Base-by-base conservation (phyloP, 257 asterid species). In the Avicennia marina region DNA sequence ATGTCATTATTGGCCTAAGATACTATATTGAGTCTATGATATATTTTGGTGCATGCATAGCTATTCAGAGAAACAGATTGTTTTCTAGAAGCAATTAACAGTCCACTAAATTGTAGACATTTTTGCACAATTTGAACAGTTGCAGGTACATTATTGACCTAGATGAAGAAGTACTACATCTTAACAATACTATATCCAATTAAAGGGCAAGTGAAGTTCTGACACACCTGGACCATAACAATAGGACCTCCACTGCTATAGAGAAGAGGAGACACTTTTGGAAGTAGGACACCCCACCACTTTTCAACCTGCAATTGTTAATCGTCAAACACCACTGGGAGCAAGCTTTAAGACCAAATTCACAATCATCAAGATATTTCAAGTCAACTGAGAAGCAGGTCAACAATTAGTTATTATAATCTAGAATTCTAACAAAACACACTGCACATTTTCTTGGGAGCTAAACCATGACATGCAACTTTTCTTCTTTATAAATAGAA, bases 211-310 rank as follows among this genome's bases (percentile, higher is more conserved):
- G 55, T 26, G 40, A 9, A 62, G 13, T 39, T 32, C 57, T 54
- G 38, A 53, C 76, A 34, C 63, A 91, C 98, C 89, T 91, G 98
- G 69, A 81, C 84, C 98, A 91, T 88, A 56, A 84, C 74, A 58
- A 91, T 71, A 46, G 98, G 94, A 62, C 98, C 96, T 45, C 98
- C 96, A 43, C 78, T 88, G 84, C 72, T 55, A 66, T 83, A 91
- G 29, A 86, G 85, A 74, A 72, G 83, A 61, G 94, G 89, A 61
- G 72, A 50, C 64, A 91, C 59, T 76, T 78, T 91, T 0, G 95
- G 96, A 46, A 91, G 90, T 43, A 91, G 79, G 63, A 76, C 56
- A 49, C 66, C 74, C 98, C 98, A 91, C 98, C 98, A 91, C 67
- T 75, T 83, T 11, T 81, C 77, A 31, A 91, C 96, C 98, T 91